phyloP scores from a whole-genome alignment of 2,329 filamentous ascomycete genomes.

The Paraphoma chrysanthemicola region DNA sequence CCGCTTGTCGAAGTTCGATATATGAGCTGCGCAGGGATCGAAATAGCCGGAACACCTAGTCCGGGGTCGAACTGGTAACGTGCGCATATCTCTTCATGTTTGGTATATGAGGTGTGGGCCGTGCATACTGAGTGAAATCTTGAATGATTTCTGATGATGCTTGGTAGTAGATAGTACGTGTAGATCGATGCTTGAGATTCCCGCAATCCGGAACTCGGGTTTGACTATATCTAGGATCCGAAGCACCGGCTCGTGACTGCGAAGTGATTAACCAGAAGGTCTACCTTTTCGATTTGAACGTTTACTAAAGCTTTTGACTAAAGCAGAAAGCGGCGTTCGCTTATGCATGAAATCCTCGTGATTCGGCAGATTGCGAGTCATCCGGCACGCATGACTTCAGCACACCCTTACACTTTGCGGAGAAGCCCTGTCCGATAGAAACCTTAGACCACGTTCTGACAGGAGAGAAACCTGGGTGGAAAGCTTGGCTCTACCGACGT shows the following conservation, averaged over 20 bases:
- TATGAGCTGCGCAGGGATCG: constrained; percentile 34
- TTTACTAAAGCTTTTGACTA: not conserved
- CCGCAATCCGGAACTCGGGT: constrained; percentile 4
- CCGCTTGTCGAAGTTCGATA: constrained; percentile 19
- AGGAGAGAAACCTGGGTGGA: constrained; percentile 16
- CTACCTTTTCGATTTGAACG: too few relatives aligned
- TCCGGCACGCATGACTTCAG: constrained; percentile 3
- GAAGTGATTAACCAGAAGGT: too few relatives aligned
- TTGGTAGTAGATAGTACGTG: constrained; percentile 8
- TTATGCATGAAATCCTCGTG: constrained; percentile 3
- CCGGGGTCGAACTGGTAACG: constrained; percentile 23
- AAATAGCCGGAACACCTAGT: constrained; percentile 28
- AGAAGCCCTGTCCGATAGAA: constrained; percentile 12
- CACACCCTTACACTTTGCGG: constrained; percentile 22
- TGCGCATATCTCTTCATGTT: constrained; percentile 12
- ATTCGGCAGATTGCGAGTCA: constrained; percentile 7
- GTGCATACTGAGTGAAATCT: constrained; percentile 4
- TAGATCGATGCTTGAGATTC: constrained; percentile 5
- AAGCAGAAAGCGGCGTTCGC: constrained; percentile 2
- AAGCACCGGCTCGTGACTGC: too few relatives aligned
- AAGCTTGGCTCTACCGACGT: constrained; percentile 8
- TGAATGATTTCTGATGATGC: constrained; percentile 8
- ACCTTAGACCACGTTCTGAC: constrained; percentile 1
- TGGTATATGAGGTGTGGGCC: constrained; percentile 19
- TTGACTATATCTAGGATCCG: not conserved